Conservation (phyloP, 176 grass and related monocot genomes). For the Coix lacrymajobi region DNA sequence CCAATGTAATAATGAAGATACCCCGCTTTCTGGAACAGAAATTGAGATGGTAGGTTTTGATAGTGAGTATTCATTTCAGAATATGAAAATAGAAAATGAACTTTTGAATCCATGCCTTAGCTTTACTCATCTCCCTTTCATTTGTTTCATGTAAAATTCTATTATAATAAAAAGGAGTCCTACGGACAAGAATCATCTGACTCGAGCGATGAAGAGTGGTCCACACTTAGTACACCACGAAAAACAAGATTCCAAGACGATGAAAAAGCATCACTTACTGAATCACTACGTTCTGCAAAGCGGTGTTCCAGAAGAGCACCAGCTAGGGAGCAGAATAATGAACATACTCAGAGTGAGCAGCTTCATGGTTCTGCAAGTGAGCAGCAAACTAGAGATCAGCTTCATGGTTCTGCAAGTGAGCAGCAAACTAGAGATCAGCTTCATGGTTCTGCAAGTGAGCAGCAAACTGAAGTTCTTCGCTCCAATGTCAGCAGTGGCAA, state of each 20-base stretch:
- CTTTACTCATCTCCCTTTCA: slow-evolving; percentile 28
- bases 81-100: not conserved
- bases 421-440: not conserved
- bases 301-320: slow-evolving; percentile 17
- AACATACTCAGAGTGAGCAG: slow-evolving; percentile 19
- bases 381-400: not conserved
- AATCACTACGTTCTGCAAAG: slow-evolving; percentile 13
- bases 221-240: slow-evolving; percentile 21
- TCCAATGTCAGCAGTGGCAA: slow-evolving; percentile 32
- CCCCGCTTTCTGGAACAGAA: not conserved
- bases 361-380: slow-evolving; percentile 18
- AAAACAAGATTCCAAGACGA: slow-evolving; percentile 35
- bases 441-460: slow-evolving; percentile 16
- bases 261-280: slow-evolving; percentile 24
- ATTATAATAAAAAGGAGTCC: slow-evolving; percentile 74
- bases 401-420: slow-evolving; percentile 19
- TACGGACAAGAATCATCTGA: slow-evolving; percentile 53
- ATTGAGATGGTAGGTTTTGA: slow-evolving; percentile 10
- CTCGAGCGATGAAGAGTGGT: slow-evolving; percentile 85
- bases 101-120: not conserved
- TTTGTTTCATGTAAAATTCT: slow-evolving; percentile 27
- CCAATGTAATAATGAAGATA: slow-evolving; percentile 28
- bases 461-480: slow-evolving; percentile 28
- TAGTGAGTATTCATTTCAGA: not conserved
- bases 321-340: slow-evolving; percentile 21